Base-by-base conservation (phyloP, 192 early-diverging fungal species). In the Spizellomyces punctatus region DNA sequence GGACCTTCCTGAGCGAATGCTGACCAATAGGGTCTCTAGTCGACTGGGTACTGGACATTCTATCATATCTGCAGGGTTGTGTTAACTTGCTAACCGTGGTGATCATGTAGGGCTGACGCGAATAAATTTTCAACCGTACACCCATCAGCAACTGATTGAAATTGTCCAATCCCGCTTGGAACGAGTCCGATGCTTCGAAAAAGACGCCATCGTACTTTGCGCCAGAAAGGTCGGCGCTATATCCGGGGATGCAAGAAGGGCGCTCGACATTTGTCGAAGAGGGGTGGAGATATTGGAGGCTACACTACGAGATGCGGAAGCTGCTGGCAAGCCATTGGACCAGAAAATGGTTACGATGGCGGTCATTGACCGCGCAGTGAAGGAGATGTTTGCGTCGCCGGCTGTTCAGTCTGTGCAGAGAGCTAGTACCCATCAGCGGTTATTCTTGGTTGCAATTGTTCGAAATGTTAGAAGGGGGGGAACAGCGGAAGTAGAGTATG, bases 181-280 rank as follows among this genome's bases (percentile, higher is more conserved):
- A n/a, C 69, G 77, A 85, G 4, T 92, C 87, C 17, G 78, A 78
- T 48, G 86, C 85, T 17, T 95, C 93, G 72, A 88, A 54, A 76
- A 84, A 19, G 93, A 96, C 71, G 96, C 98, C 0, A 83, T 98
- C 19, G 93, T 95, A 76, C 91, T 96, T 78, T 94, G 92, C n/a
- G 92, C 96, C 6, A 85, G 96, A 54, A 98, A 98, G 80, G 94
- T 99, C 6, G 92, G 94, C 36, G 90, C 95, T 1, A 93, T 99
- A n/a, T 91, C 89, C 59, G 96, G 96, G 6, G 98, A 99, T 79
- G 98, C 98, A 19, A 84, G 98, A 43, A 82, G 96, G 14, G 95
- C 94, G 4, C 82, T 99, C 46, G 96, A 98, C 76, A 95, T 99
- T 50, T 98, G 95, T 79, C 83, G 91, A 22, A 70, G 77, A 6